These are phyloP conservation scores for Dothidotthia symphoricarpi DNA, from an alignment of 2,329 filamentous ascomycete genomes.

Conservation along the genomic window DNA sequence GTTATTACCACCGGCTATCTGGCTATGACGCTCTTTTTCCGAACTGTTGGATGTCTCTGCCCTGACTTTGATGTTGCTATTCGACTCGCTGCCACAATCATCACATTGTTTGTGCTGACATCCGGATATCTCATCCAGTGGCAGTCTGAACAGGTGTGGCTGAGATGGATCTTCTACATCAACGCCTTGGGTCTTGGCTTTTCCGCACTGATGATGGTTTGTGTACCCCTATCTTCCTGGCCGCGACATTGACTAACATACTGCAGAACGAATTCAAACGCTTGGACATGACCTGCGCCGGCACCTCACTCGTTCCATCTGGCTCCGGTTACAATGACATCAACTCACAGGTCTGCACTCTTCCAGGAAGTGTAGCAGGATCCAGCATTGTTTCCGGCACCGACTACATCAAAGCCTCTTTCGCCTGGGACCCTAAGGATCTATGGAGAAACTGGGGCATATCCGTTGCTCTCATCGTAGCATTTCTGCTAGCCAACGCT, in stretches of 20 bases:
- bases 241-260: too few species aligned
- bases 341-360: constrained; percentile 75
- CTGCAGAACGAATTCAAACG: constrained; percentile 82
- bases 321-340: constrained; percentile 70
- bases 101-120: constrained; percentile 78
- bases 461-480: constrained; percentile 69
- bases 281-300: constrained; percentile 66
- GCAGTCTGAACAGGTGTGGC: constrained; percentile 72
- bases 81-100: constrained; percentile 72
- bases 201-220: constrained; percentile 73
- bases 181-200: constrained; percentile 78
- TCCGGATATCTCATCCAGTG: constrained; percentile 84
- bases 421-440: constrained; percentile 64
- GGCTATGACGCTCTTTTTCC: constrained; percentile 48
- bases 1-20: constrained; percentile 46
- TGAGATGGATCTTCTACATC: constrained; percentile 78
- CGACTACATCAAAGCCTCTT: constrained; percentile 67
- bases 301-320: constrained; percentile 66
- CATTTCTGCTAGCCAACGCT: constrained; percentile 71
- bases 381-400: constrained; percentile 62
- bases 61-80: constrained; percentile 84
- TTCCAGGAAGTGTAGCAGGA: constrained; percentile 68
- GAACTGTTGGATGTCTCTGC: constrained; percentile 61
- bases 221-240: too few species aligned
- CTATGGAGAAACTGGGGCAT: constrained; percentile 69